Evolutionary conservation across 306 rosid genomes (phyloP).

Genomic region (Vigna nakashimae): DNA sequence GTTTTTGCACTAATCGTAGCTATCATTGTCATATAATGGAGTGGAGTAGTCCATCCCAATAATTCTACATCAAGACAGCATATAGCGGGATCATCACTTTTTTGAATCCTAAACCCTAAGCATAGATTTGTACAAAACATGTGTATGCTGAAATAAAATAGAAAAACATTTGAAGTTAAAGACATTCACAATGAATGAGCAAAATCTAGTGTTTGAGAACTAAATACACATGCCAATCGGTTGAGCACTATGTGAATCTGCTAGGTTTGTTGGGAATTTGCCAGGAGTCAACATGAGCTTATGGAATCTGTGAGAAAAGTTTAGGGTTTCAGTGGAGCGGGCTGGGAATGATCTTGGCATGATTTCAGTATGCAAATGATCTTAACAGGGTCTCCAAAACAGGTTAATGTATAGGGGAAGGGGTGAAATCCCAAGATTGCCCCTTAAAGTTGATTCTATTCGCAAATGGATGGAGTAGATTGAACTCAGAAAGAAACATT

Average conservation of each 20-base stretch:
- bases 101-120: background rate
- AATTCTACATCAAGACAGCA: background rate
- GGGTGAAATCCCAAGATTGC: no score
- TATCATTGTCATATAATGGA: background rate
- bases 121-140: background rate
- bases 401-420: no score
- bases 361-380: no score
- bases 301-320: no score
- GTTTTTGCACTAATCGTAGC: background rate
- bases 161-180: background rate
- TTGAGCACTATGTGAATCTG: background rate
- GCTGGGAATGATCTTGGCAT: no score
- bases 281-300: no score
- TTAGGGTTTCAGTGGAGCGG: no score
- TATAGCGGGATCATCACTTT: background rate
- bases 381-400: no score
- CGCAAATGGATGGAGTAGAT: slow-evolving; percentile 9
- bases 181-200: background rate
- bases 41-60: background rate
- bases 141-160: background rate
- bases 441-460: background rate
- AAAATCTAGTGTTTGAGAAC: background rate
- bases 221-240: background rate
- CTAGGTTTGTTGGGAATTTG: background rate
- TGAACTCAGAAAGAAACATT: slow-evolving; percentile 13